Percentiles rank a stretch among this genome's conserved stretches.
These are phyloP conservation scores for Podochytrium sp. DNA, from an alignment of 192 early-diverging fungal species.

Conservation along the genomic window DNA sequence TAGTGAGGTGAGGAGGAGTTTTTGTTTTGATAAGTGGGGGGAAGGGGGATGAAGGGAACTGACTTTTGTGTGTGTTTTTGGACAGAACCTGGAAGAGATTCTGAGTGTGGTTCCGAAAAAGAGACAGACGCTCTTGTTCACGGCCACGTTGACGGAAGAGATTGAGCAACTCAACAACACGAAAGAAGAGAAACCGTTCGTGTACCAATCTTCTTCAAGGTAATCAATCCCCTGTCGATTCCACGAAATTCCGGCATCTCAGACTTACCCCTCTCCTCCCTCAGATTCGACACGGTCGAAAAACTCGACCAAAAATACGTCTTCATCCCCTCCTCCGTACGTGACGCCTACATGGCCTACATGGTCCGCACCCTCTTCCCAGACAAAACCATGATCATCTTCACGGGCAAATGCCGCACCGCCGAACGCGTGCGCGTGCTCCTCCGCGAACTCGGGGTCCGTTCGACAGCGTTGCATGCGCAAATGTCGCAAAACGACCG, in stretches of 20 bases:
- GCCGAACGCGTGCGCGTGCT: conserved; percentile 85
- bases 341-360: conserved; percentile 85
- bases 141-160: conserved; percentile 93
- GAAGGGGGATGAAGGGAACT: too few relatives aligned
- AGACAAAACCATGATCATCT: conserved; percentile 91
- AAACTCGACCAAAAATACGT: conserved; percentile 88
- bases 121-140: conserved; percentile 93
- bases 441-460: conserved; percentile 89
- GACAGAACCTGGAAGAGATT: conserved; percentile 78
- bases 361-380: conserved; percentile 71
- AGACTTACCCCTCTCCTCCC: too few relatives aligned
- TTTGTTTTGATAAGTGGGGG: too few relatives aligned
- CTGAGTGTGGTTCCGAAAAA: conserved; percentile 76
- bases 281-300: conserved; percentile 74
- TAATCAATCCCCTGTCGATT: too few relatives aligned
- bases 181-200: conserved; percentile 40
- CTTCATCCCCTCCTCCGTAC: conserved; percentile 89
- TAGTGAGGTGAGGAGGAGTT: not conserved
- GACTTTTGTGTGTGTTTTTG: conserved; percentile 70
- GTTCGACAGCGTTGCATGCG: conserved; percentile 88
- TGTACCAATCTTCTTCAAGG: conserved; percentile 51
- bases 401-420: conserved; percentile 81
- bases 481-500: conserved; percentile 93
- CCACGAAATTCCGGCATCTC: too few relatives aligned
- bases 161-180: conserved; percentile 70